Base-by-base conservation (phyloP, 2,329 filamentous ascomycete species). In the Emmonsiellopsis sp. region DNA sequence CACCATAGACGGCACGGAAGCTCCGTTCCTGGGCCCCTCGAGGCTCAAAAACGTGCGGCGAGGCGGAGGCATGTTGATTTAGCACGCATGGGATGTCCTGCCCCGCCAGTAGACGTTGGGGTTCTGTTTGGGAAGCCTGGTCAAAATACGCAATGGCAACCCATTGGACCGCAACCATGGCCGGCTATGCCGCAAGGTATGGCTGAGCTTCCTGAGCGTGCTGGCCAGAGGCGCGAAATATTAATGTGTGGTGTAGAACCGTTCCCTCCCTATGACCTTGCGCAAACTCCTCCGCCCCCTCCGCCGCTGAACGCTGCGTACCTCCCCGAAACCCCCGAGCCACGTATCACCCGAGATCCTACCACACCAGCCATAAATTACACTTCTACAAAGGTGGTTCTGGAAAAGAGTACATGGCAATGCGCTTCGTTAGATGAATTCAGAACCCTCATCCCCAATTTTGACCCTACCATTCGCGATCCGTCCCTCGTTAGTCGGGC, bases 21-120 rank as follows among this genome's bases (percentile, higher is more conserved):
- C 70, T 74, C 75, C 58, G 77, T 82, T 2, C 82, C 82, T 9
- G 82, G 82, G 2, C 82, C 82, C 62, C 70, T 84, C 69, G 82
- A 85, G 67, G 80, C 81, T 45, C 75, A 77, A 56, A 73, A 75
- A 62, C 72, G 82, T 51, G 69, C 77, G 45, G 71, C 78, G 2
- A 82, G 75, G 65, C 72, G 82, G 52, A 74, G 76, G 51, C 82
- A 83, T 69, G 78, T 72, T 51, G 73, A 70, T 14, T 61, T 77
- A 9, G 73, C 75, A 36, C 65, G 69, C 14, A 54, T 65, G 44
- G 63, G 63, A 31, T 62, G 60, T 5, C 54, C 56, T 6, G 63
- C 62, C 3, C 53, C 62, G 8, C 55, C 62, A 14, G 62, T 71
- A 36, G 71, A 75, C 59, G 65, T 73, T 50, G 66, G 65, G 7